Conservation (phyloP, 352 stramenopile genomes). For the Phytophthora ramorum region DNA sequence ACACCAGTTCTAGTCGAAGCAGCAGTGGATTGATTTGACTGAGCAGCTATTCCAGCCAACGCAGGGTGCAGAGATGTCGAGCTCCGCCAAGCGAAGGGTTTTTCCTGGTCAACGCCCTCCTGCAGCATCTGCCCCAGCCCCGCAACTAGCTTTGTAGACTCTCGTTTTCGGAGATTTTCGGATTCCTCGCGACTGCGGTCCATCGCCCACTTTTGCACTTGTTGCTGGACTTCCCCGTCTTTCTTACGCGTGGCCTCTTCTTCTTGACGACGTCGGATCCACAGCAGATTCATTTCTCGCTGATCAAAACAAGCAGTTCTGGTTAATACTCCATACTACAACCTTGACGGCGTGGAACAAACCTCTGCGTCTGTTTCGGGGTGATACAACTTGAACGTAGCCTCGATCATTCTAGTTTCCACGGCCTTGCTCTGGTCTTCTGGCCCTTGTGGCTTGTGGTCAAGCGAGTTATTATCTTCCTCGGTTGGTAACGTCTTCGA, state of each 20-base stretch:
- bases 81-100: slow-evolving; percentile 26
- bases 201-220: slow-evolving; percentile 65
- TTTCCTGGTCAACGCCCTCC: slow-evolving; percentile 24
- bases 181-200: slow-evolving; percentile 73
- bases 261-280: slow-evolving; percentile 59
- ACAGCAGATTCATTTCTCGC: slow-evolving; percentile 78
- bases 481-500: slow-evolving; percentile 8
- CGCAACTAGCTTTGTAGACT: slow-evolving; percentile 62
- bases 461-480: slow-evolving; percentile 18
- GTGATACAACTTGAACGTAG: slow-evolving; percentile 64
- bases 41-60: slow-evolving; percentile 12
- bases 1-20: background rate
- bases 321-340: background rate
- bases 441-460: slow-evolving; percentile 8
- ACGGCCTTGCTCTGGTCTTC: slow-evolving; percentile 27
- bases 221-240: slow-evolving; percentile 52
- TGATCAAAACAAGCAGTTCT: slow-evolving; percentile 13
- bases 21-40: slow-evolving; percentile 18
- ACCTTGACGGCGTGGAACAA: background rate
- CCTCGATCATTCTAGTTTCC: slow-evolving; percentile 43
- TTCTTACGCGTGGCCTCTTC: slow-evolving; percentile 54
- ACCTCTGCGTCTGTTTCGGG: slow-evolving; percentile 78
- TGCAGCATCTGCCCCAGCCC: slow-evolving; percentile 48
- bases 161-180: slow-evolving; percentile 68
- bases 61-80: slow-evolving; percentile 17